Conservation (phyloP, 352 stramenopile genomes). For the Saprolegnia parasitica region DNA sequence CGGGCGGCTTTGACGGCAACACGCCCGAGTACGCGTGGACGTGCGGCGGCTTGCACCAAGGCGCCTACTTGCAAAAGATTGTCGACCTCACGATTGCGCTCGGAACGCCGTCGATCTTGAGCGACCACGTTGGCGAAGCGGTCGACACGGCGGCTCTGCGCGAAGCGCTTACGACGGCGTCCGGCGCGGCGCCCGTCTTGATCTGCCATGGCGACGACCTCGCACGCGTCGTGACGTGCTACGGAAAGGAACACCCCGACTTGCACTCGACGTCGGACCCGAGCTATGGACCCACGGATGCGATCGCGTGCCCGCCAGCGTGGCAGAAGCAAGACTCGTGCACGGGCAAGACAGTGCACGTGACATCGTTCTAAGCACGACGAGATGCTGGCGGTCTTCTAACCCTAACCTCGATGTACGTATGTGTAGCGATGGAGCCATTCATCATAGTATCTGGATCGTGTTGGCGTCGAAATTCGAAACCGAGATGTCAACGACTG, state of each 20-base stretch:
- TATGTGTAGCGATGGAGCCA: no score
- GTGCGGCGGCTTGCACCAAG: slow-evolving; percentile 15
- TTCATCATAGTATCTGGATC: no score
- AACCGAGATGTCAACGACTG: no score
- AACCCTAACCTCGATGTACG: neutral
- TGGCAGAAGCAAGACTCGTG: neutral
- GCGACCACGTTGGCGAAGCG: neutral
- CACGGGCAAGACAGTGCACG: neutral
- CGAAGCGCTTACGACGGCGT: neutral
- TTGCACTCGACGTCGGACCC: neutral
- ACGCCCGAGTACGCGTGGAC: slow-evolving; percentile 15
- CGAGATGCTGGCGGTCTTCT: neutral
- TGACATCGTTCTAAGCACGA: neutral
- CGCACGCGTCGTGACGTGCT: neutral
- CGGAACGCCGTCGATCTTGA: neutral
- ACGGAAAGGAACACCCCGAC: neutral
- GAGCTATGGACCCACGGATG: neutral
- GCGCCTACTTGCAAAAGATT: neutral
- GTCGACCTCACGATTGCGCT: neutral
- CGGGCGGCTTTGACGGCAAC: neutral
- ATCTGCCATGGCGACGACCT: neutral
- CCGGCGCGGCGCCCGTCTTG: neutral
- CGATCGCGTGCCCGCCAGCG: neutral
- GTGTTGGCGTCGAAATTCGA: no score
- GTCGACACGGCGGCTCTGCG: neutral